Conservation (phyloP, 768 basidiomycete genomes). For the Lactarius quietus region DNA sequence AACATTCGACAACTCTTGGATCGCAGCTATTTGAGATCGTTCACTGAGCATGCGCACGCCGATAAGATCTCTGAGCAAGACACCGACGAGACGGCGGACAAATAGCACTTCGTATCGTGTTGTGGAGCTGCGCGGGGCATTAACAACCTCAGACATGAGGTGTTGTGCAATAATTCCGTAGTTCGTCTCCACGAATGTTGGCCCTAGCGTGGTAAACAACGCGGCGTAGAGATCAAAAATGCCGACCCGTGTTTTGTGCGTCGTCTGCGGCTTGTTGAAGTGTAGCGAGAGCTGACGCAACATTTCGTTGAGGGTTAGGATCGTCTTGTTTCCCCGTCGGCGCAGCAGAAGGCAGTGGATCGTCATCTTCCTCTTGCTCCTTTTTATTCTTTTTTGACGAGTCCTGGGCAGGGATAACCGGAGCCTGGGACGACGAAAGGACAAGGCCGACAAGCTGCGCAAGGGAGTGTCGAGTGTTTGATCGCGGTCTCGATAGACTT, state of each 20-base stretch:
- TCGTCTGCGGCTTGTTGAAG: conserved; percentile 69
- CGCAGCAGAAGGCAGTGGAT: conserved; percentile 44
- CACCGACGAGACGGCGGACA: conserved; percentile 66
- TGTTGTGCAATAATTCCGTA: conserved; percentile 78
- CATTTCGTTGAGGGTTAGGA: conserved; percentile 78
- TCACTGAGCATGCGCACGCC: conserved; percentile 88
- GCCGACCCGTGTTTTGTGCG: conserved; percentile 74
- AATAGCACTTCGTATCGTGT: conserved; percentile 74
- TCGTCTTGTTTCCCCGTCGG: conserved; percentile 57
- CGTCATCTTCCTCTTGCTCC: conserved; percentile 56
- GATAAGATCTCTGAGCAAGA: conserved; percentile 81
- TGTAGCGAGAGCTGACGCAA: conserved; percentile 70
- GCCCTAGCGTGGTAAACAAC: conserved; percentile 69
- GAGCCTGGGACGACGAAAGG: conserved; percentile 77
- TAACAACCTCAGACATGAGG: conserved; percentile 73
- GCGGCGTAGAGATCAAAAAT: conserved; percentile 87
- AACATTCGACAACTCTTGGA: conserved; percentile 75
- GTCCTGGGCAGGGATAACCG: conserved; percentile 48
- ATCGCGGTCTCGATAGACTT: conserved; percentile 76
- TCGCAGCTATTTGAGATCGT: conserved; percentile 88
- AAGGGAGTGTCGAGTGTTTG: conserved; percentile 76
- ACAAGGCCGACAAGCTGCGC: conserved; percentile 80
- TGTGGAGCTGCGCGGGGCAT: conserved; percentile 48
- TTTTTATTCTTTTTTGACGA: conserved; percentile 59
- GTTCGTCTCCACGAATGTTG: conserved; percentile 75